A percentile compares a stretch with the other conserved stretches of the same genome.
Evolutionary conservation across 1,139 yeast species (phyloP).

Genomic region (Candida smagusa): DNA sequence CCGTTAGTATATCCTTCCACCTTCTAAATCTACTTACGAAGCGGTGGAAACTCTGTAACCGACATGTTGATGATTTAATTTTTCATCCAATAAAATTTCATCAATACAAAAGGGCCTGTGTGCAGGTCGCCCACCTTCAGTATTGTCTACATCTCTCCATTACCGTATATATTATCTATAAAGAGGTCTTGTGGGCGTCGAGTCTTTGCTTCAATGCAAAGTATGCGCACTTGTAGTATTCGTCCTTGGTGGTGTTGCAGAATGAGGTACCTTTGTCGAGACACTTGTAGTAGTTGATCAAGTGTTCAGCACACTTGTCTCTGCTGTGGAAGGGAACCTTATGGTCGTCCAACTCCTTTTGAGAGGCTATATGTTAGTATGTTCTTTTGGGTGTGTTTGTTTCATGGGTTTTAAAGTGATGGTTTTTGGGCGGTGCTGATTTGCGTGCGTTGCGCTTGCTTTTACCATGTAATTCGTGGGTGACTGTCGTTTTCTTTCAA

Average conservation of each 20-base stretch:
- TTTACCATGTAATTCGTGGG: too few relatives aligned
- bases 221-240: constrained; percentile 48
- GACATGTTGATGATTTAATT: constrained; percentile 25
- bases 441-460: not conserved
- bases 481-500: too few relatives aligned
- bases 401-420: too few relatives aligned
- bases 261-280: constrained; percentile 46
- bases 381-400: too few relatives aligned
- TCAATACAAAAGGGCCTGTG: constrained; percentile 7
- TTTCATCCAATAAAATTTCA: constrained; percentile 15
- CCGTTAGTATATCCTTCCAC: constrained; percentile 11
- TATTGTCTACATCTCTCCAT: too few relatives aligned
- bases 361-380: constrained; percentile 27
- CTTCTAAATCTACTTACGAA: constrained; percentile 35
- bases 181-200: constrained; percentile 10
- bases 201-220: constrained; percentile 44
- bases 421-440: not conserved
- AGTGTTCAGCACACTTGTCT: constrained; percentile 47
- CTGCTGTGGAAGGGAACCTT: constrained; percentile 47
- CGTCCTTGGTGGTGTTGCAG: constrained; percentile 42
- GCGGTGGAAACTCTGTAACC: constrained; percentile 50
- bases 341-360: constrained; percentile 40
- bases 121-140: constrained; percentile 7
- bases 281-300: constrained; percentile 45
- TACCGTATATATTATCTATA: too few relatives aligned